phyloP scores from a whole-genome alignment of 192 early-diverging fungal genomes.

The Chytriomyces hyalinus region DNA sequence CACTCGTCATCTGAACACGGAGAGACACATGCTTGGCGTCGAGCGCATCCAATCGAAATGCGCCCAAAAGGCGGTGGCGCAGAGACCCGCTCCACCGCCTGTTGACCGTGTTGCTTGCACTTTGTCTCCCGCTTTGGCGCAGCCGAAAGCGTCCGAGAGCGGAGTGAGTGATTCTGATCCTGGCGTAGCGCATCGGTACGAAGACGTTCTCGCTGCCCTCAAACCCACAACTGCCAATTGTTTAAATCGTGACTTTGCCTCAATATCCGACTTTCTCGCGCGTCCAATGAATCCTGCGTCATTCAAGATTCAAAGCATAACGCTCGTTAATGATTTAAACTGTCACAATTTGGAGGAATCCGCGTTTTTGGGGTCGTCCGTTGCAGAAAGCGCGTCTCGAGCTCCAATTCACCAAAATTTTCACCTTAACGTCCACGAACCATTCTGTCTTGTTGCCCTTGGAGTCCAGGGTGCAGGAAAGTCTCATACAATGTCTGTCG shows the following conservation, averaged over 20 bases:
- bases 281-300: background rate
- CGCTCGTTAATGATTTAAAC: background rate
- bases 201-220: no score
- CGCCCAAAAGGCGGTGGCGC: no score
- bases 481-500: slow-evolving; percentile 38
- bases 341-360: background rate
- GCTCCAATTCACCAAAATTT: slow-evolving; percentile 7
- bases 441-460: slow-evolving; percentile 41
- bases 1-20: no score
- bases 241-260: background rate
- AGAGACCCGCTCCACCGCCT: no score
- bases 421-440: slow-evolving; percentile 40
- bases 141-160: no score
- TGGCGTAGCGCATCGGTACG: no score
- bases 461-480: slow-evolving; percentile 49
- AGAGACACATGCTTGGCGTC: no score
- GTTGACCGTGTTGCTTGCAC: no score
- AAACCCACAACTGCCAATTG: no score
- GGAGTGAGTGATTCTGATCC: no score
- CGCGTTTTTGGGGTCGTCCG: background rate
- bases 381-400: background rate
- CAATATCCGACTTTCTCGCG: background rate
- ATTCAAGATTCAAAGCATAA: background rate
- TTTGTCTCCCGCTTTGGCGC: no score
- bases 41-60: no score